phyloP scores from a whole-genome alignment of 805 yeast genomes.

The Metschnikowia reukaufii region DNA sequence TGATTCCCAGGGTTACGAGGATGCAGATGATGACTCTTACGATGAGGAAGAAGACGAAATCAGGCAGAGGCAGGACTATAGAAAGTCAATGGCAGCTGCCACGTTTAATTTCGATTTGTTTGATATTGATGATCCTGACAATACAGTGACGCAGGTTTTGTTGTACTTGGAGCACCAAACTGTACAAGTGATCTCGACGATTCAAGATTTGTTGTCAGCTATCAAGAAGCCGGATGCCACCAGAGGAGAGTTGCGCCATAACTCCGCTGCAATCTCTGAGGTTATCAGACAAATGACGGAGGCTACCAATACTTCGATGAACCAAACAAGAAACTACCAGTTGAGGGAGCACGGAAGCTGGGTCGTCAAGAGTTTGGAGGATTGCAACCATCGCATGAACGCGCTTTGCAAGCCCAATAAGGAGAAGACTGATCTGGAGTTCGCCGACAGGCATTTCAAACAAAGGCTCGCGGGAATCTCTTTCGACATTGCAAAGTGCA shows the following conservation, averaged over 20 bases:
- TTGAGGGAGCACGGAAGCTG: conserved; percentile 88
- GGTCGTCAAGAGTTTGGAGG: conserved; percentile 83
- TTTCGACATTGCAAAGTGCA: conserved; percentile 93
- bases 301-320: conserved; percentile 85
- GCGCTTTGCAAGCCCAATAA: conserved; percentile 53
- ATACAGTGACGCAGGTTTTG: conserved; percentile 79
- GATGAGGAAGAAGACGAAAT: conserved; percentile 35
- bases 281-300: conserved; percentile 87
- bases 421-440: conserved; percentile 51
- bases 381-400: conserved; percentile 82
- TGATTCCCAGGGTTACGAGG: conserved; percentile 11
- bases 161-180: conserved; percentile 91
- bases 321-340: conserved; percentile 79
- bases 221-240: conserved; percentile 77
- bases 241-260: conserved; percentile 67
- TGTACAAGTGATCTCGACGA: conserved; percentile 84
- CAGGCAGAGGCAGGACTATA: conserved; percentile 44
- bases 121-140: conserved; percentile 84
- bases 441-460: conserved; percentile 85
- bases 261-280: conserved; percentile 71
- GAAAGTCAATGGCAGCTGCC: conserved; percentile 50
- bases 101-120: conserved; percentile 72
- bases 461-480: conserved; percentile 95
- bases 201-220: conserved; percentile 75
- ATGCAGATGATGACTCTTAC: conserved; percentile 23